Evolutionary conservation across 2,329 filamentous ascomycete genomes (phyloP), one percentile per base, ranked within the genome.

Genomic region (Fusarium sp.): DNA sequence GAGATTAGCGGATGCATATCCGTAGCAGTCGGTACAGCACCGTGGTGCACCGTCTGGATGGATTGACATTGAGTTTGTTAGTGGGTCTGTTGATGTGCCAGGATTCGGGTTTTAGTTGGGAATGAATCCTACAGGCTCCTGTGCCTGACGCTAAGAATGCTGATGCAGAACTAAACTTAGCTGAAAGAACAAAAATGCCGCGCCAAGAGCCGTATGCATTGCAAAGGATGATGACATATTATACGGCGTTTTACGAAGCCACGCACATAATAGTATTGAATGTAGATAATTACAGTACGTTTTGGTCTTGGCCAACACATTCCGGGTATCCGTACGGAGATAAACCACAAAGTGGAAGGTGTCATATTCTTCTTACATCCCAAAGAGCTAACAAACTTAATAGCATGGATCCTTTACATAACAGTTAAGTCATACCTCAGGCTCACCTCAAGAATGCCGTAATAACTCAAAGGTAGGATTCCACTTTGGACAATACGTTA

Each of bases 121-220:
- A 37, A 42, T 56, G 33, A 18, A 18, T 50, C 23, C 34, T 50
- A 50, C 33, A 38, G 46, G 46, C 23, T 28, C 15, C 18, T 15
- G 36, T 51, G 20, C 44, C 59, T 57, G 59, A 41, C 44, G 36
- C 61, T 63, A 64, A 34, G 13, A 38, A 16, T 28, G 42, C 3
- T 12, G 33, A 38, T 34, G n/a, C 20, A 20, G 16, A 23, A 52
- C 23, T 37, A 11, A 15, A 20, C 18, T 40, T 20, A 40, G 37
- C 9, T 23, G 23, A 8, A 20, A 11, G 6, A 4, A 33, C 50
- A 34, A 58, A 50, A 58, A 58, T 46, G 44, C 44, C 59, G 51
- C 59, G 18, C 44, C 61, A 64, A 45, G 44, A 23, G 23, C 23
- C 23, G 23, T 4, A 23, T 23, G 3, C 23, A 23, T 23, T 23